Evolutionary conservation across 2,329 filamentous ascomycete species (phyloP).

Genomic region (Pezicula radicicola): DNA sequence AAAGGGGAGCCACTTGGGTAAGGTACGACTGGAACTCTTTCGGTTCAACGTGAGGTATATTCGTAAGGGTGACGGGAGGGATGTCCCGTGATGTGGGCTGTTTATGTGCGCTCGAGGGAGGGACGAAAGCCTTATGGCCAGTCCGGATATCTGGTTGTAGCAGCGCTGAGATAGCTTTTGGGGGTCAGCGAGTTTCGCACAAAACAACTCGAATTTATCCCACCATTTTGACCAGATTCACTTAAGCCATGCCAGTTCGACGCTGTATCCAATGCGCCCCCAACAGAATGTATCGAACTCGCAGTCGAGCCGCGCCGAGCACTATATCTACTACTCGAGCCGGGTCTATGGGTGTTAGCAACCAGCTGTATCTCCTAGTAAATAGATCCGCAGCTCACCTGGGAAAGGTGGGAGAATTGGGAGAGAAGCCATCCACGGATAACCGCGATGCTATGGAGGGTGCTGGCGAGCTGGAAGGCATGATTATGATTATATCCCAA

Average conservation of each 20-base stretch:
- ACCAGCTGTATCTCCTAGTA: slow-evolving; percentile 40
- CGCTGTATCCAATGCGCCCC: slow-evolving; percentile 76
- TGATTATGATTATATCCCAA: slow-evolving; percentile 14
- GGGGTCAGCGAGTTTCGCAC: slow-evolving; percentile 2
- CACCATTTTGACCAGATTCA: slow-evolving; percentile 84
- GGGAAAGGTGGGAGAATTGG: slow-evolving; percentile 43
- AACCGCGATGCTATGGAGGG: slow-evolving; percentile 33
- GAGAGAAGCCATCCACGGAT: slow-evolving; percentile 45
- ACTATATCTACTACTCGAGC: slow-evolving; percentile 34
- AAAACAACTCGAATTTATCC: slow-evolving; percentile 11
- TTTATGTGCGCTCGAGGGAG: slow-evolving; percentile 69
- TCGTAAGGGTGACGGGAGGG: slow-evolving; percentile 86
- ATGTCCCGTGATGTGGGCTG: slow-evolving; percentile 87
- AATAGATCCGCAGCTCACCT: slow-evolving; percentile 31
- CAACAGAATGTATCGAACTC: slow-evolving; percentile 85
- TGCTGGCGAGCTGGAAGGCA: slow-evolving; percentile 31
- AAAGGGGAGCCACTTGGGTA: slow-evolving; percentile 78
- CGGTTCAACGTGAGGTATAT: slow-evolving; percentile 77
- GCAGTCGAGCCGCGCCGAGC: slow-evolving; percentile 76
- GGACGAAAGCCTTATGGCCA: slow-evolving; percentile 72
- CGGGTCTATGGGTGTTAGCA: slow-evolving; percentile 28
- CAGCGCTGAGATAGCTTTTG: slow-evolving; percentile 83
- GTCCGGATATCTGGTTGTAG: slow-evolving; percentile 85
- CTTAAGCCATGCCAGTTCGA: slow-evolving; percentile 52
- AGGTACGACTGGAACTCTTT: slow-evolving; percentile 83